Evolutionary conservation across 164 flowering plant genomes (phyloP).

Genomic region (Saururus chinensis): DNA sequence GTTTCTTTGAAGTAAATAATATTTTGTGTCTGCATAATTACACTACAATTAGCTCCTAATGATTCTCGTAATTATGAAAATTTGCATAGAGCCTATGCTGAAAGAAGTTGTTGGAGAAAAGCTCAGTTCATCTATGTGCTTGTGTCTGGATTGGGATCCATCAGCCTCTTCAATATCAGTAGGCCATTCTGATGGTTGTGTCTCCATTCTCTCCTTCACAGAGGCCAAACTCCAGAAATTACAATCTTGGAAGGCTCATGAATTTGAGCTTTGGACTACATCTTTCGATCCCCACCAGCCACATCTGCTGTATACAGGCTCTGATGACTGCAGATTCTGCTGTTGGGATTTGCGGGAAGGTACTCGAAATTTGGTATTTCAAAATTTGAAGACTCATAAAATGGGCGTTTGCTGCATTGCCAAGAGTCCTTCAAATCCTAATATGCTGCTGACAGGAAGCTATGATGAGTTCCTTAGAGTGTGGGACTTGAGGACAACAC

Average conservation of each 20-base stretch:
- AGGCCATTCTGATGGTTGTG: conserved; percentile 82
- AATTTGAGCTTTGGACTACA: conserved; percentile 83
- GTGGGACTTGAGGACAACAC: conserved; percentile 78
- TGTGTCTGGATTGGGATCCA: conserved; percentile 79
- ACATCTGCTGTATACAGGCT: conserved; percentile 65
- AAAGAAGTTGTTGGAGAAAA: conserved; percentile 32
- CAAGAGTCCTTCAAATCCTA: conserved; percentile 44
- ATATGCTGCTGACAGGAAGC: conserved; percentile 68
- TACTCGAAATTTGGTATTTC: conserved; percentile 46
- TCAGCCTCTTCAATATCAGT: conserved; percentile 53
- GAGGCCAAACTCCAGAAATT: conserved; percentile 38
- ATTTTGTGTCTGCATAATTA: background rate
- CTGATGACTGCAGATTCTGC: conserved; percentile 82
- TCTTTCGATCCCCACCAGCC: conserved; percentile 75
- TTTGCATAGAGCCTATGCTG: conserved; percentile 10
- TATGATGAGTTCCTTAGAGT: conserved; percentile 75
- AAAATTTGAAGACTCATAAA: conserved; percentile 52
- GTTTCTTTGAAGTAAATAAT: background rate
- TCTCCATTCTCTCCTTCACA: conserved; percentile 34
- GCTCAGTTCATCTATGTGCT: conserved; percentile 81
- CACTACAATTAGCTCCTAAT: background rate
- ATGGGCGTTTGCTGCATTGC: conserved; percentile 88
- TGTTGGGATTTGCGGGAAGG: conserved; percentile 81
- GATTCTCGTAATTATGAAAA: background rate
- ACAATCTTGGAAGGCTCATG: conserved; percentile 83